phyloP scores from a whole-genome alignment of 2,329 filamentous ascomycete species.

The Rhynchosporium graminicola region DNA sequence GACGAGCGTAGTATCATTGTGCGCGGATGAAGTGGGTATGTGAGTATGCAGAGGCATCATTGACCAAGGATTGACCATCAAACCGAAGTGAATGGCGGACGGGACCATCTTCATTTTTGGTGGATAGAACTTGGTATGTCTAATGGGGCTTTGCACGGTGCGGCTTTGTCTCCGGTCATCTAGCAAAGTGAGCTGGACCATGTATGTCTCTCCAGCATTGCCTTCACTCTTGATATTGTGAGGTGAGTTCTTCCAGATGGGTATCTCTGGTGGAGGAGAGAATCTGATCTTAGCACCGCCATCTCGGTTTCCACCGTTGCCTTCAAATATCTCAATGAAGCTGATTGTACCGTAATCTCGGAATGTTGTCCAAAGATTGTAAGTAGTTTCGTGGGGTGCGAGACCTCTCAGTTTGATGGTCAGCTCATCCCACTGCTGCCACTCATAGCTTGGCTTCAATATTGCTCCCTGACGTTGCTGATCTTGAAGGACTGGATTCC shows the following conservation, averaged over 20 bases:
- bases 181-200: conserved; percentile 14
- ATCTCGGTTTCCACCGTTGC: conserved; percentile 39
- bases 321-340: conserved; percentile 57
- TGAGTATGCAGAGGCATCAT: conserved; percentile 62
- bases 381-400: conserved; percentile 43
- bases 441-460: conserved; percentile 30
- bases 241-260: conserved; percentile 50
- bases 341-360: conserved; percentile 52
- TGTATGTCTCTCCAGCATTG: conserved; percentile 14
- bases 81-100: conserved; percentile 60
- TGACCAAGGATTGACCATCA: conserved; percentile 52
- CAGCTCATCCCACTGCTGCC: conserved; percentile 42
- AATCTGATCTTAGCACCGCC: conserved; percentile 53
- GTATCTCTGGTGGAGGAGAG: conserved; percentile 53
- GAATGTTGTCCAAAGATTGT: conserved; percentile 55
- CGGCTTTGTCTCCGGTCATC: conserved; percentile 11
- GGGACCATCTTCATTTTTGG: conserved; percentile 47
- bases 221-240: not conserved
- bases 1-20: conserved; percentile 40
- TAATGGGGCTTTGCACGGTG: conserved; percentile 39
- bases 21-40: conserved; percentile 17
- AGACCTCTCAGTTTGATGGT: conserved; percentile 37
- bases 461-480: not conserved
- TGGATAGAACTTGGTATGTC: conserved; percentile 39
- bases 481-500: not conserved